Evolutionary conservation across 140 eudicot species (phyloP), one percentile per base, ranked within the genome.

Genomic region (Erigeron philadelphicus): DNA sequence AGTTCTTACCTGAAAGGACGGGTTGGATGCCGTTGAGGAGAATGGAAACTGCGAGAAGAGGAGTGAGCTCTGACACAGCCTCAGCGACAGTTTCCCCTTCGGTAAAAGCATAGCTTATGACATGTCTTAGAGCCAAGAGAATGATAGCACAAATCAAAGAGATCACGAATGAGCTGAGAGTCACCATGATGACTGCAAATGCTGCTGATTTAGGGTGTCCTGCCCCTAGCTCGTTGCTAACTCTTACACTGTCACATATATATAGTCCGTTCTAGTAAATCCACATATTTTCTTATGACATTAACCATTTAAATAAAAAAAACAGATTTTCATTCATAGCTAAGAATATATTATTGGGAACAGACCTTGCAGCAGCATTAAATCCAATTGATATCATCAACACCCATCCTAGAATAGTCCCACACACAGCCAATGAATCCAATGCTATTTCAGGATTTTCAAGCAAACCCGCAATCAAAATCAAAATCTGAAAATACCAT

Each of bases 151-250:
- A 43, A 1, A 78, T 70, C 31, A 66, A 71, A 59, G 86, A 68
- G 47, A 82, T 23, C 31, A 74, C 46, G 9, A 78, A 35, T 11
- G 83, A 78, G 52, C 72, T 41, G 12, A 73, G 59, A 9, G 83
- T 78, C 69, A 78, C 86, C 15, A 72, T 60, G 9, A 74, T 55
- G 4, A 78, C 86, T 8, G 83, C 64, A 41, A 74, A 75, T 0
- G 83, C 76, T 42, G 81, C 86, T n/a, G 81, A 74, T 62, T 78
- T 82, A 7, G 86, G 81, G 59, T 78, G 75, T 11, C 83, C 75
- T 31, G 83, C 83, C 7, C 77, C 77, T 62, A 72, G 45, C 55
- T 72, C 77, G 71, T 72, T 72, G 77, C 77, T 50, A 40, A 72
- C 86, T 80, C 82, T 64, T 69, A 78, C 86, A 48, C 82, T 74